Base-by-base conservation (phyloP, 2,329 filamentous ascomycete genomes). In the Parasarocladium wereldwijsianum region DNA sequence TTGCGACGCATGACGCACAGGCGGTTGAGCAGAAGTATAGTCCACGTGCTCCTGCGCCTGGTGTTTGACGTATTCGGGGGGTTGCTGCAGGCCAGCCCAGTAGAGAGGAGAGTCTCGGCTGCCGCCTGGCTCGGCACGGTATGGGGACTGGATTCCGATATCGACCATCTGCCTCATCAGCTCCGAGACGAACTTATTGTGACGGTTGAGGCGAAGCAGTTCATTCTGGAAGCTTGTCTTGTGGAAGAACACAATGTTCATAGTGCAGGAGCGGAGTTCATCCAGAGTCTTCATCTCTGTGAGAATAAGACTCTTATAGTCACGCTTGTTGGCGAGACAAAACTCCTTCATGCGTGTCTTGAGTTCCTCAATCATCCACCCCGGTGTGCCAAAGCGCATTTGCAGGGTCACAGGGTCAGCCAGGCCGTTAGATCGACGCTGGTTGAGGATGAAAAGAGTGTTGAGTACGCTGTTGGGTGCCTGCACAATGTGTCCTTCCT, bases 211-310 rank as follows among this genome's bases (percentile, higher is more conserved):
- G 57, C 87, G 85, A 15, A 94, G 64, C 25, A 92, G 64, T 49
- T 96, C 87, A 48, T 94, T 94, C 50, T 96, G 87, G 70, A 81
- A 94, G 51, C 87, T 94, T 35, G 79, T 84, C 54, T 94, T 94
- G 67, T 94, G 93, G 62, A 94, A 94, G 62, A 93, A 93, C 45
- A 94, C 76, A 33, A 96, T 74, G 52, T 93, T 94, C 45, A 94
- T 67, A 4, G 76, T 85, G 45, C 93, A 76, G 5, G 78, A 81
- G 48, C 87, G 83, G 20, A 85, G 82, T 43, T 93, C 77, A 15
- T 76, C 73, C 30, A 96, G 75, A 7, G 74, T 72, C 15, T 70
- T 72, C 41, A 96, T 62, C 52, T 93, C 85, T 0, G 83, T 92
- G 21, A 93, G 68, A 34, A 93, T 85, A 40, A 86, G 87, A 37